Conservation (phyloP, 805 yeast species). For the Kodamaea sagamina region DNA sequence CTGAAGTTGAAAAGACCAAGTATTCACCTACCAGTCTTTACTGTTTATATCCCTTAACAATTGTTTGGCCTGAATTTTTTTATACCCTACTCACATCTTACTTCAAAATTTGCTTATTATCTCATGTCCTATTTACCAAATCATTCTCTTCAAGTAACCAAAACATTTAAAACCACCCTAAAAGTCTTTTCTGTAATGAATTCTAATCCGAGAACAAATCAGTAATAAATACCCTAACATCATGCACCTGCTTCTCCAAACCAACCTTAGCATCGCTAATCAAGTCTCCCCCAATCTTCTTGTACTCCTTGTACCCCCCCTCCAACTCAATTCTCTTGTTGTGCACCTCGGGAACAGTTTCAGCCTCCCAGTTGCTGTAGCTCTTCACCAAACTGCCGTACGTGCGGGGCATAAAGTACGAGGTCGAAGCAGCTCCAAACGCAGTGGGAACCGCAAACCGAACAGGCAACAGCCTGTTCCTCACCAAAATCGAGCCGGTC, state of each 20-base stretch:
- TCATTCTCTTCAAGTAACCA: too few species aligned
- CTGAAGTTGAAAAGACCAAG: too few species aligned
- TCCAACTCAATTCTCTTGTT: slow-evolving; percentile 26
- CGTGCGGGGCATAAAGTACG: slow-evolving; percentile 56
- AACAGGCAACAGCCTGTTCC: slow-evolving; percentile 40
- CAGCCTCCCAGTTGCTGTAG: slow-evolving; percentile 28
- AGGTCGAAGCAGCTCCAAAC: slow-evolving; percentile 47
- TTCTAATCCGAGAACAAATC: slow-evolving; percentile 14
- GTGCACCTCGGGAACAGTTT: slow-evolving; percentile 34
- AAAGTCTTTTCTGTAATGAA: not conserved
- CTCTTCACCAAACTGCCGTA: slow-evolving; percentile 24
- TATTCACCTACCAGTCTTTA: too few species aligned
- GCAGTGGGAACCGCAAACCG: slow-evolving; percentile 48
- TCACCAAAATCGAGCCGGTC: slow-evolving; percentile 56
- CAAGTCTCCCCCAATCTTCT: slow-evolving; percentile 13
- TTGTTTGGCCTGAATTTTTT: too few species aligned
- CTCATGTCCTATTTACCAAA: too few species aligned
- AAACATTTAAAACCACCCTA: too few species aligned
- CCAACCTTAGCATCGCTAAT: slow-evolving; percentile 17
- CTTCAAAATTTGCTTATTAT: too few species aligned
- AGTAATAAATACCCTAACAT: slow-evolving; percentile 24
- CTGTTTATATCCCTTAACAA: too few species aligned
- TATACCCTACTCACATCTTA: too few species aligned
- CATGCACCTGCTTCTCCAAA: slow-evolving; percentile 28
- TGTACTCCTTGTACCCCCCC: slow-evolving; percentile 10